Evolutionary conservation across 176 grass and related monocot species (phyloP).

Genomic region (bread wheat (Triticum aestivum)): DNA sequence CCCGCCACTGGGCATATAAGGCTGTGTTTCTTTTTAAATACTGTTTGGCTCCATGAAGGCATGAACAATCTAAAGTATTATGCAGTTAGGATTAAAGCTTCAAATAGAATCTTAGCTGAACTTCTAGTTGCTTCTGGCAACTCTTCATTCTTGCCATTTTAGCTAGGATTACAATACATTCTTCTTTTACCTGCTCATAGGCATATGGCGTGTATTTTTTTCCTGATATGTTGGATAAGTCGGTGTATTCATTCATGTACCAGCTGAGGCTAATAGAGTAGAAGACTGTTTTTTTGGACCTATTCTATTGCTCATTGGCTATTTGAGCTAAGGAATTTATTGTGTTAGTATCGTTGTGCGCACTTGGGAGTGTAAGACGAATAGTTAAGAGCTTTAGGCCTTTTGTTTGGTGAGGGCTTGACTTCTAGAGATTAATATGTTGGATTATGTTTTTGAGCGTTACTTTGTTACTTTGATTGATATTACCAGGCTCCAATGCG

Average conservation of each 20-base stretch:
- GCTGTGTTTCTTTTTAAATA: background rate
- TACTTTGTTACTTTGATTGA: background rate
- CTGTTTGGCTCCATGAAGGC: background rate
- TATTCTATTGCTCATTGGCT: background rate
- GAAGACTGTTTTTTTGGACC: background rate
- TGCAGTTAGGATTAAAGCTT: background rate
- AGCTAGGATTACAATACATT: background rate
- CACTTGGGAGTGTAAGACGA: background rate
- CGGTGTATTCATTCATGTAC: conserved; percentile 8
- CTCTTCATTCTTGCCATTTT: background rate
- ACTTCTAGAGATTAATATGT: background rate
- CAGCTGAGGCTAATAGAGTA: background rate
- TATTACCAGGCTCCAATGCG: background rate
- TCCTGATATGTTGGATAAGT: background rate
- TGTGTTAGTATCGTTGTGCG: background rate
- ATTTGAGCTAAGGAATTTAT: background rate
- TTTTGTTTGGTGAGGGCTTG: background rate
- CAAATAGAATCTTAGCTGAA: background rate
- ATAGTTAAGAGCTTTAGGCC: background rate
- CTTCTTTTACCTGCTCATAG: background rate
- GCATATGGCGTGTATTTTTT: background rate
- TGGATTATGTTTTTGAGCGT: background rate
- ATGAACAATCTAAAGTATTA: background rate
- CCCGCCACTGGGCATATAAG: background rate
- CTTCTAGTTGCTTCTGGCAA: background rate